A percentile compares a stretch with the other conserved stretches of the same genome.
Conservation (phyloP, 805 yeast species). For the Nakazawaea sp. region DNA sequence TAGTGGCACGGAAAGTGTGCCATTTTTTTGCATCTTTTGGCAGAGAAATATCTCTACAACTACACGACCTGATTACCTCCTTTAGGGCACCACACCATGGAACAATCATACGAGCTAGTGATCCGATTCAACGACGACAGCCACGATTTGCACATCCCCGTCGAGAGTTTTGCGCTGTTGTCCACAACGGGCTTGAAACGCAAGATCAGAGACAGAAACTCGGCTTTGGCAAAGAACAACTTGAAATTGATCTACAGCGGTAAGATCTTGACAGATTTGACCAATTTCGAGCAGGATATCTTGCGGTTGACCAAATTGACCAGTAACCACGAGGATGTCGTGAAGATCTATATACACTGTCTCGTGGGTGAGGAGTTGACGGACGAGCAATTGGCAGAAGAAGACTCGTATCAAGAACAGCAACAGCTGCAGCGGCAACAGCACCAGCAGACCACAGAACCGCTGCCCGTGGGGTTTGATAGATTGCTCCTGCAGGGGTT, state of each 20-base stretch:
- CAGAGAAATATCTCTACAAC: too few species aligned
- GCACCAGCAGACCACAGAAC: slow-evolving; percentile 40
- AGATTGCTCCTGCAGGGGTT: slow-evolving; percentile 79
- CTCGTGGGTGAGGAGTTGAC: slow-evolving; percentile 63
- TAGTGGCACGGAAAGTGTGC: too few species aligned
- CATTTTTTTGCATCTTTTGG: too few species aligned
- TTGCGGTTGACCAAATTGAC: slow-evolving; percentile 23
- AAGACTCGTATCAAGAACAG: slow-evolving; percentile 46
- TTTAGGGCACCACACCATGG: too few species aligned
- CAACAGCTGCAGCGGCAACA: slow-evolving; percentile 46
- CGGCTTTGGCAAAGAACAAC: slow-evolving; percentile 28
- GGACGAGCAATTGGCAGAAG: slow-evolving; percentile 48
- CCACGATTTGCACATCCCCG: slow-evolving; percentile 33
- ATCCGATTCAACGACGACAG: slow-evolving; percentile 41
- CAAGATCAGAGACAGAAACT: slow-evolving; percentile 30
- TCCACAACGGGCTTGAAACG: slow-evolving; percentile 33
- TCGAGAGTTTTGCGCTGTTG: slow-evolving; percentile 23
- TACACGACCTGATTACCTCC: too few species aligned
- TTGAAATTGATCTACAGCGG: slow-evolving; percentile 67
- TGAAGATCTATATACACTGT: slow-evolving; percentile 66
- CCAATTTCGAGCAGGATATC: slow-evolving; percentile 48
- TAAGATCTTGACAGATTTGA: slow-evolving; percentile 48
- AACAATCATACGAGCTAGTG: slow-evolving; percentile 17
- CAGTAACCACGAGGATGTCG: slow-evolving; percentile 16
- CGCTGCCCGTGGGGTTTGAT: slow-evolving; percentile 81